phyloP scores from a whole-genome alignment of 257 asterid species.

The Solanum phureja region DNA sequence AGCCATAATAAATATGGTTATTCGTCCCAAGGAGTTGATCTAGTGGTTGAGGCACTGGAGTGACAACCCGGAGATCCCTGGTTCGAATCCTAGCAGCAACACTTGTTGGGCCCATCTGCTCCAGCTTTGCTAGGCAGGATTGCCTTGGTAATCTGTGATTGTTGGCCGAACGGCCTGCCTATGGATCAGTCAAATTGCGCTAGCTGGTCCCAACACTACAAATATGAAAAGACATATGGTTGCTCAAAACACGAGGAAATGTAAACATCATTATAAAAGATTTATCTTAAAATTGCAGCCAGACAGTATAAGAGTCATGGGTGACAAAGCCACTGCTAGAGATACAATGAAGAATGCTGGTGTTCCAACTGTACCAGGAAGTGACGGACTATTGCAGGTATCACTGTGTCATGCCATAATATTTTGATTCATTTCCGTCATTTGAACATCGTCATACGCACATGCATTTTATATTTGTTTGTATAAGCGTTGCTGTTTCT shows the following conservation, averaged over 20 bases:
- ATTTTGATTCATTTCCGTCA: not conserved
- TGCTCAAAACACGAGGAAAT: not conserved
- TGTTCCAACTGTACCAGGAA: slow-evolving; percentile 99
- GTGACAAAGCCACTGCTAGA: slow-evolving; percentile 97
- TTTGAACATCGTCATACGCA: not conserved
- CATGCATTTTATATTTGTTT: not conserved
- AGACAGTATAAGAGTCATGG: slow-evolving; percentile 93
- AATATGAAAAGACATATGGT: not conserved
- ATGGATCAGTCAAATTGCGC: not conserved
- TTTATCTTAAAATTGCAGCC: slow-evolving; percentile 51
- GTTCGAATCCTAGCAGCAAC: not conserved
- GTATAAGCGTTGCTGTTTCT: not conserved
- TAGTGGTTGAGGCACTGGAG: not conserved
- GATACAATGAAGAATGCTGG: slow-evolving; percentile 99
- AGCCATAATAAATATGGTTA: not conserved
- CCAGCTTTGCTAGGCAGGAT: not conserved
- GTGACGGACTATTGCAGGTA: slow-evolving; percentile 87
- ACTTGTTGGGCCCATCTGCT: not conserved
- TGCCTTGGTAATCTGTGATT: not conserved
- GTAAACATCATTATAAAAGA: not conserved
- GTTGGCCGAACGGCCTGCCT: not conserved
- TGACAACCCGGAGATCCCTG: not conserved
- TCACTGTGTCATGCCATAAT: slow-evolving; percentile 1
- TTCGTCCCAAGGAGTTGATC: not conserved
- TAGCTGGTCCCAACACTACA: not conserved